Evolutionary conservation across 768 basidiomycete genomes (phyloP).

Genomic region (Wakefieldia striispora): DNA sequence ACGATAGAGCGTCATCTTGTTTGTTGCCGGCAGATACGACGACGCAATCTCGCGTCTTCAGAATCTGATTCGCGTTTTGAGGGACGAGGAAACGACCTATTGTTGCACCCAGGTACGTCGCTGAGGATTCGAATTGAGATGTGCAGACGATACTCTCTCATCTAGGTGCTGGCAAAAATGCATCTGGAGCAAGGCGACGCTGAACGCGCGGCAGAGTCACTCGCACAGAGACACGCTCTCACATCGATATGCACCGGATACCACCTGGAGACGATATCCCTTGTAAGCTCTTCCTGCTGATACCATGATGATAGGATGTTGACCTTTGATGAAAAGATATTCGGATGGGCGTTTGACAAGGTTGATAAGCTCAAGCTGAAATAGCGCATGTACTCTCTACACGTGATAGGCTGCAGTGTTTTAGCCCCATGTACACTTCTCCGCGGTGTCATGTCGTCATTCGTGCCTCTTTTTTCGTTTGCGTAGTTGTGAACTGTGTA

Average conservation of each 20-base stretch:
- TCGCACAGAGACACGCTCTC: background rate
- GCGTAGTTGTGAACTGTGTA: too few relatives aligned
- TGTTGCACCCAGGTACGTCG: conserved; percentile 5
- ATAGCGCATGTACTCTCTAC: too few relatives aligned
- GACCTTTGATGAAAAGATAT: conserved; percentile 1
- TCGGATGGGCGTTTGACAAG: background rate
- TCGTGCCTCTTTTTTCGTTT: too few relatives aligned
- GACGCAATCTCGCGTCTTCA: background rate
- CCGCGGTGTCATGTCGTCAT: too few relatives aligned
- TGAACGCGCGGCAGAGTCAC: background rate
- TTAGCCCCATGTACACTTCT: too few relatives aligned
- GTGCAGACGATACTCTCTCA: background rate
- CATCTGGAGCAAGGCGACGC: background rate
- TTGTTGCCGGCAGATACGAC: background rate
- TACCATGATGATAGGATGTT: background rate
- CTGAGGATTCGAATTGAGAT: background rate
- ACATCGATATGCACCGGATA: background rate
- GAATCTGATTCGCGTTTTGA: background rate
- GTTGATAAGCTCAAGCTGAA: background rate
- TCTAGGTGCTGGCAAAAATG: conserved; percentile 7
- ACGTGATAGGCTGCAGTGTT: too few relatives aligned
- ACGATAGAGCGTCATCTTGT: background rate
- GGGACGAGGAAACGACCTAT: background rate
- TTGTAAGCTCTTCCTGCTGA: background rate
- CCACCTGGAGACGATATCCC: background rate